Evolutionary conservation across 352 stramenopile genomes (phyloP), one percentile per base, ranked within the genome.

Genomic region (Phytophthora kernoviae): DNA sequence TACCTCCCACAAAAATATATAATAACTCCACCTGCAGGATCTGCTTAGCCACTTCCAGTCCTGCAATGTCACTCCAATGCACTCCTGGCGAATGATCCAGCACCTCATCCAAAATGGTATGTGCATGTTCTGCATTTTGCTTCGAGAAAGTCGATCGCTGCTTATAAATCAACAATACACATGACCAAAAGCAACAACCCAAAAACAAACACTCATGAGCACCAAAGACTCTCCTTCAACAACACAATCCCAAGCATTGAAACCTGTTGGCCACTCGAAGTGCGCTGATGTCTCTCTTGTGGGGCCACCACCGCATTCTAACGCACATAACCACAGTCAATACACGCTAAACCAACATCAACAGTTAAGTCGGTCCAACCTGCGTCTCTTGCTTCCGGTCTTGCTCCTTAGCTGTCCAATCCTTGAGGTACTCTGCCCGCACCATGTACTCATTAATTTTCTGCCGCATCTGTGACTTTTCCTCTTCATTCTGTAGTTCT

Each of bases 401-500:
- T 17, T 73, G 54, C 20, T 69, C 51, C 20, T 61, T 52, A 30
- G 24, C 24, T 15, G 24, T 68, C 68, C 64, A 72, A 0, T 75
- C 67, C 40, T 93, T 93, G 4, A 95, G 43, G 20, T 79, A 57
- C 73, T 95, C 86, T 1, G 86, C 86, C 10, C 86, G 70, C 33
- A 84, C 65, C 79, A 95, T 93, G 56, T 91, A 93, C 57, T 88
- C 82, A 27, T 91, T 71, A 26, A 93, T 93, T 53, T 88, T 84
- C 14, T 60, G 49, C 4, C 75, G 52, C 54, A 80, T 54, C 0
- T 74, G 44, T 21, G 70, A 62, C 17, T 73, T 62, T 9, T 64
- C 62, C 4, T 70, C 54, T 2, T 88, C 79, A 5, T 74, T 49
- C 5, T 56, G 50, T 20, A 75, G 54, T 30, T 71, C 75, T 91